Evolutionary conservation across 2,329 filamentous ascomycete species (phyloP), one percentile per base, ranked within the genome.

Genomic region (Ustilaginoidea virens): DNA sequence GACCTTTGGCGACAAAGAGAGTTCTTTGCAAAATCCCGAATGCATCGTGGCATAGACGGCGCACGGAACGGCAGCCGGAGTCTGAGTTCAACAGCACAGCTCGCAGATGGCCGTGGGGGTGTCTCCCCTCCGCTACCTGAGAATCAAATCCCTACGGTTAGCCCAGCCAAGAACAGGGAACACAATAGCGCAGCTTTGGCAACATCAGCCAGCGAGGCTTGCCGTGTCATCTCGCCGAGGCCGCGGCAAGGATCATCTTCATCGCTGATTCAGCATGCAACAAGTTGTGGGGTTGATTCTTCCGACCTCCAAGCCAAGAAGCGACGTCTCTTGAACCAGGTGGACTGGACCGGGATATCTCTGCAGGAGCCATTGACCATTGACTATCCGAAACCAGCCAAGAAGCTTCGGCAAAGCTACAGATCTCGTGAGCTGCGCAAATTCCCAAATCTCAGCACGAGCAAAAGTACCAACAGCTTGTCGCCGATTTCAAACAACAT

Each of bases 1-100:
- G 50, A 56, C 22, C 33, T 38, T 12, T 41, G 45, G 13, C 50
- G 47, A 11, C 56, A 60, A 35, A 52, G 48, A 25, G 37, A 51
- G 29, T 49, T 52, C 30, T 59, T 59, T 36, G 53, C 55, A 12
- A 53, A 47, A 31, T 45, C 43, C 4, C 51, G 50, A 8, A 37
- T 37, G 29, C 38, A 17, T 11, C 27, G 32, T n/a, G 28, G 16
- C 11, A 16, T 24, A 7, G 7, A 25, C 13, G 13, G n/a, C 9
- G 7, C n/a, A n/a, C n/a, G 13, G 24, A 14, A 16, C 24, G 14
- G 10, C 24, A 15, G 8, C 8, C 6, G 19, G 24, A 25, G n/a
- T 6, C 24, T n/a, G n/a, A n/a, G n/a, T n/a, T n/a, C n/a, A n/a
- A 25, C 14, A 5, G 12, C 24, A 7, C 12, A 12, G 14, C 14